phyloP scores from a whole-genome alignment of 495 filamentous ascomycete genomes.

The Cetradonia linearis region DNA sequence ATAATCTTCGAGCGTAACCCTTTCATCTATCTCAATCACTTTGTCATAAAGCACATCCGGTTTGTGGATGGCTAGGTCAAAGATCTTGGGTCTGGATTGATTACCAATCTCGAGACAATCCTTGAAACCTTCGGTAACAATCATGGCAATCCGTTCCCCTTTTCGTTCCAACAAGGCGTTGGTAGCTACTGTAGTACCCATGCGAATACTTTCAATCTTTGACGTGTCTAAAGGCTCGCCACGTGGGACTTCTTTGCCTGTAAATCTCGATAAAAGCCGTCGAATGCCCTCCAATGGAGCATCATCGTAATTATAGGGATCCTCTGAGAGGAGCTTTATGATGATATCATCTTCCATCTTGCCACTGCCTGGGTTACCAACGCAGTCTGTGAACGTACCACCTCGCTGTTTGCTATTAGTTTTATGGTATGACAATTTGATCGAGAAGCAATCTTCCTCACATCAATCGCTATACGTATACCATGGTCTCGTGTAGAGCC shows the following conservation, averaged over 20 bases:
- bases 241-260: slow-evolving; percentile 61
- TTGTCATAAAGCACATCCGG: slow-evolving; percentile 68
- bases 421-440: background rate
- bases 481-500: slow-evolving; percentile 19
- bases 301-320: slow-evolving; percentile 80
- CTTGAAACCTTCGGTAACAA: slow-evolving; percentile 87
- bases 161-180: slow-evolving; percentile 92
- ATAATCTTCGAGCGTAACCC: slow-evolving; percentile 81
- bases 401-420: slow-evolving; percentile 40
- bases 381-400: slow-evolving; percentile 64
- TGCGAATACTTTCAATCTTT: slow-evolving; percentile 73
- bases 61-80: slow-evolving; percentile 69
- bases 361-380: slow-evolving; percentile 51
- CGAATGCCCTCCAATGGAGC: slow-evolving; percentile 87
- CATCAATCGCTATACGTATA: slow-evolving; percentile 28
- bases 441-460: slow-evolving; percentile 10
- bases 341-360: slow-evolving; percentile 60
- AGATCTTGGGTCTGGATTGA: slow-evolving; percentile 73
- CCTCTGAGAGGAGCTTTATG: slow-evolving; percentile 83
- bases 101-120: slow-evolving; percentile 86
- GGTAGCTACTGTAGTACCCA: slow-evolving; percentile 85
- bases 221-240: slow-evolving; percentile 76
- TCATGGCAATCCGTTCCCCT: slow-evolving; percentile 80
- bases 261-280: slow-evolving; percentile 75
- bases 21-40: slow-evolving; percentile 72